Conservation (phyloP, 257 asterid species). For the Solanum pinnatisectum region DNA sequence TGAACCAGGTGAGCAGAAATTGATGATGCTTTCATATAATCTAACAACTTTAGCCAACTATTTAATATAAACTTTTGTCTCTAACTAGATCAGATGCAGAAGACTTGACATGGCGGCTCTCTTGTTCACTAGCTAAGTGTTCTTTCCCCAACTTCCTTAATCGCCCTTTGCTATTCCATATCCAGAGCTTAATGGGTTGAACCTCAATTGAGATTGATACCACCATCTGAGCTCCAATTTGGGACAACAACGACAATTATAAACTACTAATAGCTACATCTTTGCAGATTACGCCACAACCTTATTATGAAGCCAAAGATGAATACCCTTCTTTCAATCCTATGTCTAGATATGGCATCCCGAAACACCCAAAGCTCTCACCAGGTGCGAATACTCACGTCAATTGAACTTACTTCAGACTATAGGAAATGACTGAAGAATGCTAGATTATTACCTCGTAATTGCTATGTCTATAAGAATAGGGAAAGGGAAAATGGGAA, state of each 20-base stretch:
- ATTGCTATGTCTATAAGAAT: background rate
- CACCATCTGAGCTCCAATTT: background rate
- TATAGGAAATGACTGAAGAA: background rate
- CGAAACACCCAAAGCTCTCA: background rate
- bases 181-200: background rate
- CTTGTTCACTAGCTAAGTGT: background rate
- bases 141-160: background rate
- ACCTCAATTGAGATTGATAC: background rate
- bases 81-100: no score
- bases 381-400: background rate
- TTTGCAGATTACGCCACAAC: background rate
- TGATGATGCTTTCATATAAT: background rate
- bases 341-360: background rate
- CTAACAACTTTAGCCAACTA: no score
- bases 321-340: background rate
- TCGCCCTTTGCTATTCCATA: background rate
- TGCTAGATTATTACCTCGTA: background rate
- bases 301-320: background rate
- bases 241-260: background rate
- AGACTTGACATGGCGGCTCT: background rate
- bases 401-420: background rate
- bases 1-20: background rate
- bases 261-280: no score
- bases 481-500: no score
- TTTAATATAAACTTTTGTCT: no score